Percentiles rank a stretch among this genome's conserved stretches.
Conservation (phyloP, 83 land plant species). For the Thuja plicata region DNA sequence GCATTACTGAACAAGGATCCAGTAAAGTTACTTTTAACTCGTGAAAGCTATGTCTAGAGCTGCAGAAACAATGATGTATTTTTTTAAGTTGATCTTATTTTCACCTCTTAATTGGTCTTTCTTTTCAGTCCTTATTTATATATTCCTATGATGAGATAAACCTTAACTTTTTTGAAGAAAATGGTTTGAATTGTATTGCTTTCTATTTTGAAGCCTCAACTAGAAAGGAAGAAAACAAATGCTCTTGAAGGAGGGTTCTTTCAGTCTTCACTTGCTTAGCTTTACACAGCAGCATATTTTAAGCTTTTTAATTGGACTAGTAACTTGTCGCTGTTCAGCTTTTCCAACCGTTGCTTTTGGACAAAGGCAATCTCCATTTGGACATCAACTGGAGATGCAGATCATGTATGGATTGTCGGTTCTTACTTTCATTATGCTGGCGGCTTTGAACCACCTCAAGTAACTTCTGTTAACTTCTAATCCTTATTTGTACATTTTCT, state of each 20-base stretch:
- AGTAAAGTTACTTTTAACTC: not conserved
- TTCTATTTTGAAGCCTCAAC: not conserved
- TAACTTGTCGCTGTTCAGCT: constrained; percentile 42
- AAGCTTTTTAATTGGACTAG: not conserved
- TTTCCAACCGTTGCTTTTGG: constrained; percentile 94
- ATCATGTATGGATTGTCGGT: constrained; percentile 92
- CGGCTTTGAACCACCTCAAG: constrained; percentile 93
- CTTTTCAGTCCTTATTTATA: not conserved
- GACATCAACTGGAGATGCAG: constrained; percentile 95
- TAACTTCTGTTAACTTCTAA: constrained; percentile 16
- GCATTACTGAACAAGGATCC: not conserved
- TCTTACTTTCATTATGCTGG: constrained; percentile 94
- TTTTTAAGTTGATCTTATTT: not conserved
- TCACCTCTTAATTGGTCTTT: not conserved
- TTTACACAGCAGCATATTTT: not conserved
- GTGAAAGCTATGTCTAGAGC: not conserved
- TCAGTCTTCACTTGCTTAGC: not conserved
- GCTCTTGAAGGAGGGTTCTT: not conserved
- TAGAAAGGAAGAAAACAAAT: not conserved
- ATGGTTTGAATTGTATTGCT: constrained; percentile 1
- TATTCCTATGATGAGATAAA: not conserved
- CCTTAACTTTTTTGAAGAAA: not conserved
- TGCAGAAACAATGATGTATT: not conserved
- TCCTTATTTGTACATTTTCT: not conserved
- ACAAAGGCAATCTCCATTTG: constrained; percentile 98